These are phyloP conservation scores for Coleophoma cylindrospora DNA, from an alignment of 2,329 filamentous ascomycete genomes.

Conservation along the genomic window DNA sequence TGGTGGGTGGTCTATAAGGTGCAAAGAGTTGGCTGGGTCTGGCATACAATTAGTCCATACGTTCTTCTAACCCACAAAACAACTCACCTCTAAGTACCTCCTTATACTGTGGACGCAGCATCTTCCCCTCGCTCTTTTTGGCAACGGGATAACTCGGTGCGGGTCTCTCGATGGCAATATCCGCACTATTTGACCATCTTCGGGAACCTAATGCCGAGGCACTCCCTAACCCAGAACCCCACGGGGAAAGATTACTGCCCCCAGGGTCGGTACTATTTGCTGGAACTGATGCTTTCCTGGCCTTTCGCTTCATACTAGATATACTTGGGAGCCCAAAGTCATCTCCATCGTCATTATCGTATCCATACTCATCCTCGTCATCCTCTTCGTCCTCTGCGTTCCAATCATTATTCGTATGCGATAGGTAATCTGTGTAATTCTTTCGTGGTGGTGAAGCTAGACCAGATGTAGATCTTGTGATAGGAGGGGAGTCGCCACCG, in stretches of 20 bases:
- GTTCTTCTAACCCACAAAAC: background rate
- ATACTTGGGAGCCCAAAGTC: slow-evolving; percentile 94
- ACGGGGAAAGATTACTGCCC: slow-evolving; percentile 20
- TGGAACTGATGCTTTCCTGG: slow-evolving; percentile 31
- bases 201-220: slow-evolving; percentile 36
- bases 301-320: slow-evolving; percentile 80
- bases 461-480: slow-evolving; percentile 44
- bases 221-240: slow-evolving; percentile 32
- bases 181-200: slow-evolving; percentile 77
- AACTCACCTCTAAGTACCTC: slow-evolving; percentile 72
- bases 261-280: slow-evolving; percentile 8
- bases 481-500: slow-evolving; percentile 48
- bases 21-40: slow-evolving; percentile 87
- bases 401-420: slow-evolving; percentile 80
- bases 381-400: slow-evolving; percentile 65
- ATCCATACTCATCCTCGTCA: slow-evolving; percentile 67
- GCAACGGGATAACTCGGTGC: slow-evolving; percentile 79
- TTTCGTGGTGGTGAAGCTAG: slow-evolving; percentile 61
- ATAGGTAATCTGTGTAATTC: slow-evolving; percentile 76
- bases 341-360: slow-evolving; percentile 82
- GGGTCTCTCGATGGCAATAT: slow-evolving; percentile 88
- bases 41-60: background rate
- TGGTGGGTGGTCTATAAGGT: slow-evolving; percentile 85
- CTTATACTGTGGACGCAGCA: slow-evolving; percentile 93
- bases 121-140: slow-evolving; percentile 90